Evolutionary conservation across 345 rosid species (phyloP).

Genomic region (Iberis pinnata): DNA sequence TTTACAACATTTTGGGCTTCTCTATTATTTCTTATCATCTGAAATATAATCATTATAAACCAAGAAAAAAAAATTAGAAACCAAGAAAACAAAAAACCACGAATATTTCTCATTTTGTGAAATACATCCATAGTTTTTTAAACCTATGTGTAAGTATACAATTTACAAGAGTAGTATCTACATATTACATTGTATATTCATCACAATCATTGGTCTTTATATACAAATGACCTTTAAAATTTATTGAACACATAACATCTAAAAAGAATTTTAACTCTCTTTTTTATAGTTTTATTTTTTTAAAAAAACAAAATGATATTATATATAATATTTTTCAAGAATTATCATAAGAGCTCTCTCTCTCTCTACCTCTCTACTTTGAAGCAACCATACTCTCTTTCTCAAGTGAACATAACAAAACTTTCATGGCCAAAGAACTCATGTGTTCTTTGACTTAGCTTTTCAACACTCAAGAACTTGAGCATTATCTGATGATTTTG

Average conservation of each 20-base stretch:
- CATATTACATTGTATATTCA: constrained; percentile 28
- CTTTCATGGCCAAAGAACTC: constrained; percentile 29
- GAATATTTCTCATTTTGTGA: background rate
- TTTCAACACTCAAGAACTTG: constrained; percentile 59
- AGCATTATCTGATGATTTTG: constrained; percentile 41
- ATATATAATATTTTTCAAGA: constrained; percentile 18
- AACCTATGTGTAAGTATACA: constrained; percentile 28
- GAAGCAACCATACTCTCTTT: constrained; percentile 23
- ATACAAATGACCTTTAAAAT: constrained; percentile 29
- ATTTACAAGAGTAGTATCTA: constrained; percentile 29
- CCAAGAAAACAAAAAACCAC: background rate
- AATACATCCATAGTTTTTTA: constrained; percentile 19
- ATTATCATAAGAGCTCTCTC: constrained; percentile 21
- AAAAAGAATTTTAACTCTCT: constrained; percentile 29
- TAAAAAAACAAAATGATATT: constrained; percentile 10
- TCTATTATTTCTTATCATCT: background rate
- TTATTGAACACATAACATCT: constrained; percentile 28
- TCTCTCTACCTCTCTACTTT: constrained; percentile 30
- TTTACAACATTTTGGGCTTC: background rate
- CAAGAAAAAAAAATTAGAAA: no score
- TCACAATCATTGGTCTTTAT: constrained; percentile 21
- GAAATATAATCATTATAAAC: no score
- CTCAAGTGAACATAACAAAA: constrained; percentile 27
- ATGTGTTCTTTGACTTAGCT: constrained; percentile 6
- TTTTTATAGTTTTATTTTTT: background rate